Conservation (phyloP, 441 rosid species). For the Kokia cookei region DNA sequence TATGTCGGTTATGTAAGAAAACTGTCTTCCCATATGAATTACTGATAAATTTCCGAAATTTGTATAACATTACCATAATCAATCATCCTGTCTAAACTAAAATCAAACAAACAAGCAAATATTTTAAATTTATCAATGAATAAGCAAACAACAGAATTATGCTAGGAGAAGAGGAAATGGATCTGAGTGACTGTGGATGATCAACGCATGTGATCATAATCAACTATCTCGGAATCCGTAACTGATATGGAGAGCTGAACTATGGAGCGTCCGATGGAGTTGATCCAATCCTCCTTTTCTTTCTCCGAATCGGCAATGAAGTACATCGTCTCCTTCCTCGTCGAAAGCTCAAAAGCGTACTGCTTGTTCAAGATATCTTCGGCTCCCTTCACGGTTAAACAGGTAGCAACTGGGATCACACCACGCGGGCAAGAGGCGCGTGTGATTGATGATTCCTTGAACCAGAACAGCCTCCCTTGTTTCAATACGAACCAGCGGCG, state of each 20-base stretch:
- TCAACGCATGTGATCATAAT: constrained; percentile 46
- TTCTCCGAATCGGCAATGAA: constrained; percentile 75
- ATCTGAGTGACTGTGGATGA: constrained; percentile 8
- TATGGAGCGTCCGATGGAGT: constrained; percentile 71
- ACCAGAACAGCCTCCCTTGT: constrained; percentile 79
- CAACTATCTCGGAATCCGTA: constrained; percentile 66
- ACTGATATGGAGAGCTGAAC: constrained; percentile 76
- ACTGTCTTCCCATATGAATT: not conserved
- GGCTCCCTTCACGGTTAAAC: constrained; percentile 80
- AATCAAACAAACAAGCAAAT: not conserved
- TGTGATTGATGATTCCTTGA: constrained; percentile 55
- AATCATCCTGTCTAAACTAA: not conserved
- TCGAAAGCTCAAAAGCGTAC: constrained; percentile 68
- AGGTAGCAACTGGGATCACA: constrained; percentile 53
- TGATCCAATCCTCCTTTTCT: constrained; percentile 89
- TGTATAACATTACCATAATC: not conserved
- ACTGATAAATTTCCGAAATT: not conserved
- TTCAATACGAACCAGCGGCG: constrained; percentile 80
- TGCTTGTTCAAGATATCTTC: constrained; percentile 70
- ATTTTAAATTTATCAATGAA: not conserved
- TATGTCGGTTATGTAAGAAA: not conserved
- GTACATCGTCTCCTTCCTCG: constrained; percentile 58
- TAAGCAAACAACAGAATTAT: not conserved
- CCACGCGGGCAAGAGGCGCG: constrained; percentile 66
- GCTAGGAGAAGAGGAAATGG: not conserved